phyloP scores from a whole-genome alignment of 2,329 filamentous ascomycete species.

The Apiospora pterosperma region DNA sequence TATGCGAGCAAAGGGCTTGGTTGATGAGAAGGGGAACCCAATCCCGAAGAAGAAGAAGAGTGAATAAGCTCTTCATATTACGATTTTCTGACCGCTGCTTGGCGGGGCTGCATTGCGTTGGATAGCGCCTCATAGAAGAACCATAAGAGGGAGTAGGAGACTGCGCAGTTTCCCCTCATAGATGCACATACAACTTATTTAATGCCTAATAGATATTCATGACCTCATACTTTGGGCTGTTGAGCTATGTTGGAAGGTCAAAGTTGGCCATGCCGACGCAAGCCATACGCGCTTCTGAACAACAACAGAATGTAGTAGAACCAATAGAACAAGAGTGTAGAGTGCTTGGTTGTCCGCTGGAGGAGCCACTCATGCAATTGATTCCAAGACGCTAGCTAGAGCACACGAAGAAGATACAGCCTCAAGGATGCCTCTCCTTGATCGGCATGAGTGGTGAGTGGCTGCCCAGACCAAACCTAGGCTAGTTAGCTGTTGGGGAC shows the following conservation, averaged over 20 bases:
- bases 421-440: no score
- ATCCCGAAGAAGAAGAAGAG: conserved; percentile 9
- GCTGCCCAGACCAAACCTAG: background rate
- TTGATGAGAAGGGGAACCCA: conserved; percentile 39
- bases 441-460: background rate
- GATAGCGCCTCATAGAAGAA: background rate
- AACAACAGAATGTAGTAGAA: no score
- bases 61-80: conserved; percentile 1
- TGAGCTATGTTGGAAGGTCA: background rate
- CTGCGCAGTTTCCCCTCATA: background rate
- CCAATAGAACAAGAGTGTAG: no score
- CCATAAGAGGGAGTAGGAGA: background rate
- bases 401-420: no score
- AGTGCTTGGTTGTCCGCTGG: no score
- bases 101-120: background rate
- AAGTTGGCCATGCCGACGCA: background rate
- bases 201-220: background rate
- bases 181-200: background rate
- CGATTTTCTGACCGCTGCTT: conserved; percentile 1
- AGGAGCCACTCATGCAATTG: no score
- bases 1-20: conserved; percentile 41
- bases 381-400: no score
- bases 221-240: background rate
- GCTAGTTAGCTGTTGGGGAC: background rate
- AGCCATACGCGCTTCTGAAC: no score